A percentile compares a stretch with the other conserved stretches of the same genome.
These are phyloP conservation scores for Balakata baccata DNA, from an alignment of 345 rosid genomes.

Conservation along the genomic window DNA sequence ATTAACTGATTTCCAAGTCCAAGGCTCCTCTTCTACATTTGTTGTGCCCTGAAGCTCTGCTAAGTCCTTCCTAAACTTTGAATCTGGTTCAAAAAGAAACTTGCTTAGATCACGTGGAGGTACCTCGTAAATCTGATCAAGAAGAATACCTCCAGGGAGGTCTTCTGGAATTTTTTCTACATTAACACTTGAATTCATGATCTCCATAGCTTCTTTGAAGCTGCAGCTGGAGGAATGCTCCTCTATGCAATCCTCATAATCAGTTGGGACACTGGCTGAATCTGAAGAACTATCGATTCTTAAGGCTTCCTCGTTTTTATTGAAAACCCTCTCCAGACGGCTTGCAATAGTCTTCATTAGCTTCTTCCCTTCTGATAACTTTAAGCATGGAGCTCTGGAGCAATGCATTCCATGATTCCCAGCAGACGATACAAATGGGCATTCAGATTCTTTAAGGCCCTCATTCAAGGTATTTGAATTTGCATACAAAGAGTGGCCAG, in stretches of 20 bases:
- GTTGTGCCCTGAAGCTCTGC: conserved; percentile 62
- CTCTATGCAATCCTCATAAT: conserved; percentile 60
- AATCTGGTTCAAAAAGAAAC: conserved; percentile 68
- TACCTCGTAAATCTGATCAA: conserved; percentile 51
- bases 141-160: conserved; percentile 65
- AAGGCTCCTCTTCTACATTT: conserved; percentile 66
- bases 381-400: conserved; percentile 40
- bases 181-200: conserved; percentile 45
- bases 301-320: conserved; percentile 48
- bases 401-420: conserved; percentile 15
- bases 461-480: conserved; percentile 31
- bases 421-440: conserved; percentile 21
- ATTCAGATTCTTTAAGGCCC: conserved; percentile 35
- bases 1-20: conserved; percentile 57
- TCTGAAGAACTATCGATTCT: conserved; percentile 43
- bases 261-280: conserved; percentile 45
- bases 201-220: conserved; percentile 64
- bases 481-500: conserved; percentile 24
- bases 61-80: conserved; percentile 62
- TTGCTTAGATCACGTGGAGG: conserved; percentile 48
- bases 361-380: conserved; percentile 58
- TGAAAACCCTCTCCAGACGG: conserved; percentile 56
- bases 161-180: conserved; percentile 62
- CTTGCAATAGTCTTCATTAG: conserved; percentile 48
- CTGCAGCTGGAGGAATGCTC: conserved; percentile 36